Evolutionary conservation across 768 basidiomycete genomes (phyloP).

Genomic region (Boletus eberwhitei): DNA sequence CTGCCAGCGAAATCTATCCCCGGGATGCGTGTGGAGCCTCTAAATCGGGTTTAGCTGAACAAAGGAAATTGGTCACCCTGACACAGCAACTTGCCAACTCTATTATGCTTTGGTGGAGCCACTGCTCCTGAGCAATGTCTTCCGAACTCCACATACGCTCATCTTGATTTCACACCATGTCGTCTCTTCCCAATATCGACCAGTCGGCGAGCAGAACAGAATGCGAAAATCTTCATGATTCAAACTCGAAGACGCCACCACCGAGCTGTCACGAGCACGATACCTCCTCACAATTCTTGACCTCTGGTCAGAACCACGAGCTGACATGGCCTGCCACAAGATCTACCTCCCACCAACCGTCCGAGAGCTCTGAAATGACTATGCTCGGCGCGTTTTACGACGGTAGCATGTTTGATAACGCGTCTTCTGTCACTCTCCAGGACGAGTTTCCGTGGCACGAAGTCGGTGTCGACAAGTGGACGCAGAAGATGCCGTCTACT

Average conservation of each 20-base stretch:
- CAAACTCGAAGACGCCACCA: not conserved
- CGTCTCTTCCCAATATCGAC: not conserved
- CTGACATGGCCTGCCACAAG: not conserved
- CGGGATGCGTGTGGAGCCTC: not conserved
- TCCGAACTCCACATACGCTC: not conserved
- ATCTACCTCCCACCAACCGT: not conserved
- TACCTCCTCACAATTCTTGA: not conserved
- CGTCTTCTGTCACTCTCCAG: slow-evolving; percentile 15
- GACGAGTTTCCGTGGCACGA: slow-evolving; percentile 7
- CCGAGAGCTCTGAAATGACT: slow-evolving; percentile 5
- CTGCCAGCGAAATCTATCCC: not conserved
- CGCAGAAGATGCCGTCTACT: slow-evolving; percentile 10
- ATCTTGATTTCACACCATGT: slow-evolving; percentile 9
- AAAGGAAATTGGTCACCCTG: slow-evolving; percentile 6
- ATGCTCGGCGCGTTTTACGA: not conserved
- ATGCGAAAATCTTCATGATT: too few relatives aligned
- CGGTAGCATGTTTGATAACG: slow-evolving; percentile 1
- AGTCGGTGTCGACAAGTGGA: not conserved
- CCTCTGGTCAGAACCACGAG: not conserved
- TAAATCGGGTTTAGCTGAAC: slow-evolving; percentile 5
- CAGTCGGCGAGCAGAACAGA: not conserved
- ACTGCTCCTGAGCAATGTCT: not conserved
- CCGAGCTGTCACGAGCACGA: not conserved
- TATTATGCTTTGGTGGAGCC: slow-evolving; percentile 18
- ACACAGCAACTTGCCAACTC: slow-evolving; percentile 9